Evolutionary conservation across 202 grass and related monocot species (phyloP), one percentile per base, ranked within the genome.

Genomic region (Schoenoplectus triqueter): DNA sequence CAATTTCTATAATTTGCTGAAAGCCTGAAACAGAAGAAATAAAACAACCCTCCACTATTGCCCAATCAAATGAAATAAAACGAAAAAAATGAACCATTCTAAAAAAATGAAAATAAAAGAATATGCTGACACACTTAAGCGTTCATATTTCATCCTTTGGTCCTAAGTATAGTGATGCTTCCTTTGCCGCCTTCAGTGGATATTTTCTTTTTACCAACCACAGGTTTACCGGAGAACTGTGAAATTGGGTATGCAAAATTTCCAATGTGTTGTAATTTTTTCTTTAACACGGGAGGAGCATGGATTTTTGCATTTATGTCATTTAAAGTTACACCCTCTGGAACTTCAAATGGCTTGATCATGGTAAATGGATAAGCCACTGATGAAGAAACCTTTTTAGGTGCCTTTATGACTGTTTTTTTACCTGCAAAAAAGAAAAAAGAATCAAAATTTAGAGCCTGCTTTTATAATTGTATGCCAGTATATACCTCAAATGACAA

Each of bases 151-250:
- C 94, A 97, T 73, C 92, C 94, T 81, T 94, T 94, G 8, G 94
- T 97, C 87, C 92, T 94, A 70, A 97, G 54, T 86, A 97, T 91
- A 45, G 94, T 97, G 82, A 97, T 97, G 90, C 92, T 92, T 72
- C 94, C 95, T 89, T 92, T 95, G 11, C 95, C 95, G 9, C 95
- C 91, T 68, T 92, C 91, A 22, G 93, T 98, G 77, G 73, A 90
- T 84, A 98, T 92, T 78, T 88, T 95, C 78, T 91, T 98, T 82
- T 98, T 95, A 81, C 88, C 91, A 56, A 95, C 89, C 50, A 98
- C 91, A 4, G 91, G 95, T 81, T 92, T 93, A 46, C 93, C 95
- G 74, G 86, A 91, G 81, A 95, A 95, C 18, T 93, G 68, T 18
- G 93, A 95, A 80, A 86, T 90, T 47, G 65, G 81, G 63, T 81